Evolutionary conservation across 2,329 filamentous ascomycete genomes (phyloP).

Genomic region (Aureobasidium sp.): DNA sequence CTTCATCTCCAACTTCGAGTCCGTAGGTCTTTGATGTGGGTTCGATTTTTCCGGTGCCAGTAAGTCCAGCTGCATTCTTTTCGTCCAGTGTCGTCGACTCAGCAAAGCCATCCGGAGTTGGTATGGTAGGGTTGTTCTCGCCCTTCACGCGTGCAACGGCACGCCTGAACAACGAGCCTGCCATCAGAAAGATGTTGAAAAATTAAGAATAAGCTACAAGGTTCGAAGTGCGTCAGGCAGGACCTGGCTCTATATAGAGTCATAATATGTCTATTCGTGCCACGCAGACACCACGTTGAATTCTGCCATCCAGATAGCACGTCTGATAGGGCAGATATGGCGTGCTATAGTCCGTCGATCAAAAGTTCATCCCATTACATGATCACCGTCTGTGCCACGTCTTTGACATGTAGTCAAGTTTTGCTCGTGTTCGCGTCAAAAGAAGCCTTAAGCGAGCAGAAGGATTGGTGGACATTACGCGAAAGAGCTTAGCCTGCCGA

Average conservation of each 20-base stretch:
- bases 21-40: conserved; percentile 10
- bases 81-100: conserved; percentile 10
- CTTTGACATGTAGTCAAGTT: neutral
- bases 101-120: conserved; percentile 5
- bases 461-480: neutral
- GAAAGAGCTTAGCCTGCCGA: neutral
- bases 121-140: neutral
- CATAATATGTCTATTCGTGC: neutral
- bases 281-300: neutral
- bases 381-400: neutral
- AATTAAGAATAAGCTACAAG: neutral
- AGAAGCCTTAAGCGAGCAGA: neutral
- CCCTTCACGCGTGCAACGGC: conserved; percentile 3
- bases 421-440: neutral
- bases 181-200: neutral
- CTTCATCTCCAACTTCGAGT: conserved; percentile 15
- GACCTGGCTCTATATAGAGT: neutral
- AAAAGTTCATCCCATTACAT: neutral
- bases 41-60: conserved; percentile 12
- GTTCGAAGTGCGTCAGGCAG: neutral
- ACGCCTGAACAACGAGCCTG: conserved; percentile 2
- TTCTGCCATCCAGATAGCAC: neutral
- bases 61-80: neutral
- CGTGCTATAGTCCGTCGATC: neutral
- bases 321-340: conserved; percentile 13